These are phyloP conservation scores for Gaertneriomyces semiglobifer DNA, from an alignment of 192 early-diverging fungal species.

Conservation along the genomic window DNA sequence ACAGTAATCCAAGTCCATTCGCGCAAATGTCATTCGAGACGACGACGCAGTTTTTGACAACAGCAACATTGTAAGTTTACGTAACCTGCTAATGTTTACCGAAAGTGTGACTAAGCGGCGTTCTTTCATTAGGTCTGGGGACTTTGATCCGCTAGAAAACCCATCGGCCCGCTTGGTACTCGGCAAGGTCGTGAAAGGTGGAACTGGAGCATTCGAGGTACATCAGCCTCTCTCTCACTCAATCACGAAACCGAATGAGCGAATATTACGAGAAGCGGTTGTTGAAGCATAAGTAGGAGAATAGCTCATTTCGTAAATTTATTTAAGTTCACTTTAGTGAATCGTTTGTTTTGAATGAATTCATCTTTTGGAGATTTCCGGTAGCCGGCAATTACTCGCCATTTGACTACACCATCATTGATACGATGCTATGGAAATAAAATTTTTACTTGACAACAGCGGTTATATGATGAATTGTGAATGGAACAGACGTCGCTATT, in stretches of 20 bases:
- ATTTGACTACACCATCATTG: too few species aligned
- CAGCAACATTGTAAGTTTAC: slow-evolving; percentile 65
- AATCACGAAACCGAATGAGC: background rate
- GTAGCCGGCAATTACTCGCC: too few species aligned
- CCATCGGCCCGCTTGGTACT: slow-evolving; percentile 93
- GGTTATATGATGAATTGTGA: too few species aligned
- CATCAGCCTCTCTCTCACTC: slow-evolving; percentile 36
- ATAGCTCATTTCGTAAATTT: background rate
- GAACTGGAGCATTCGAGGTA: slow-evolving; percentile 94
- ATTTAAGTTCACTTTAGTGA: background rate
- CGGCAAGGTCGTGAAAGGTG: slow-evolving; percentile 87
- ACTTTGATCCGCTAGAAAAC: slow-evolving; percentile 80
- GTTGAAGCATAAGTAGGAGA: slow-evolving; percentile 23
- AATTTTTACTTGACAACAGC: too few species aligned
- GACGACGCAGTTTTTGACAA: slow-evolving; percentile 90
- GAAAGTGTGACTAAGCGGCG: background rate
- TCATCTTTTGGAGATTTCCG: too few species aligned
- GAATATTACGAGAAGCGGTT: slow-evolving; percentile 20
- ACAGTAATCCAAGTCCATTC: slow-evolving; percentile 88
- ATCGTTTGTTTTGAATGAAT: too few species aligned
- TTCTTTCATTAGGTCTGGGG: slow-evolving; percentile 51
- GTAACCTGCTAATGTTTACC: background rate
- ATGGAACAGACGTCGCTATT: too few species aligned
- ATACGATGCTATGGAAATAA: too few species aligned
- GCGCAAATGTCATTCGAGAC: slow-evolving; percentile 98